Evolutionary conservation across 2,329 filamentous ascomycete species (phyloP).

Genomic region (Nothophoma quercina): DNA sequence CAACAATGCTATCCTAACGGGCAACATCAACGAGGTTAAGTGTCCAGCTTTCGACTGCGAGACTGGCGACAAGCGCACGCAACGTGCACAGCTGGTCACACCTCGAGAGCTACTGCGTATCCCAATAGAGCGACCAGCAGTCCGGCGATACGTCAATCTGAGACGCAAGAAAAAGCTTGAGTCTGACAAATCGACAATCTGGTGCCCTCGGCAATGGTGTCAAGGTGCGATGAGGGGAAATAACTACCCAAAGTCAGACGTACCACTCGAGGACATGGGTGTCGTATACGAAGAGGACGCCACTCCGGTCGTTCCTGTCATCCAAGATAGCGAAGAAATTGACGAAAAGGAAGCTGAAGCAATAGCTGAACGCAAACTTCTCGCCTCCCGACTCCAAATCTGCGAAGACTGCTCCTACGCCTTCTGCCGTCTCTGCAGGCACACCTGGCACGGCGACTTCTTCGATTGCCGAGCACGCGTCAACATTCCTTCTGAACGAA

Average conservation of each 20-base stretch:
- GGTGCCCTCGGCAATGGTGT: slow-evolving; percentile 6
- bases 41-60: neutral
- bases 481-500: neutral
- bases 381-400: neutral
- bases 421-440: slow-evolving; percentile 1
- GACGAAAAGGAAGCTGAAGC: neutral
- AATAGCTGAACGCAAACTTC: neutral
- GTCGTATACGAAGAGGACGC: neutral
- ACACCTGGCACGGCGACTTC: slow-evolving; percentile 9
- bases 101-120: neutral
- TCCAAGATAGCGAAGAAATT: neutral
- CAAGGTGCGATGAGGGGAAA: neutral
- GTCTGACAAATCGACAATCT: neutral
- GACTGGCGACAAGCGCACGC: neutral
- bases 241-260: neutral
- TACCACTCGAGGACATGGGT: neutral
- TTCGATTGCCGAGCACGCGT: neutral
- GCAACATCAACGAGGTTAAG: neutral
- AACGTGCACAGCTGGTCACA: neutral
- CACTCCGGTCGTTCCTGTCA: neutral
- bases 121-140: neutral
- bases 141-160: slow-evolving; percentile 10
- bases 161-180: slow-evolving; percentile 7
- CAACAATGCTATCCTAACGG: slow-evolving; percentile 4
- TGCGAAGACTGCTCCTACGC: slow-evolving; percentile 10